phyloP scores from a whole-genome alignment of 2,329 filamentous ascomycete genomes.

The Fusarium floridanum region DNA sequence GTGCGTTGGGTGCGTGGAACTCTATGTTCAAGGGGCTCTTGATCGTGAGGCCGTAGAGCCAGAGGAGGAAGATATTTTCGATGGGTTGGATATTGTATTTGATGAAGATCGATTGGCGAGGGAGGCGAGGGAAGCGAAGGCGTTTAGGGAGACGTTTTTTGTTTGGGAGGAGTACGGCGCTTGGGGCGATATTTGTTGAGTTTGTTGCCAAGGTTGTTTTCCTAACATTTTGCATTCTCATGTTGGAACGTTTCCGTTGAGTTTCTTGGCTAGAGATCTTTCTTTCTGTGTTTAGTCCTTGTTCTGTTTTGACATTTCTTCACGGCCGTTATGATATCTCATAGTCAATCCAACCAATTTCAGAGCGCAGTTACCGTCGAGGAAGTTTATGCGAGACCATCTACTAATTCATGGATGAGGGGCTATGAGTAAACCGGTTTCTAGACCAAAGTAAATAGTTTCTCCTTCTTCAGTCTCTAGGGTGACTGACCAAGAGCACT shows the following conservation, averaged over 20 bases:
- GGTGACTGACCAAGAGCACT: not conserved
- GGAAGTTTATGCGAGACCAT: not conserved
- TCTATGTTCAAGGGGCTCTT: constrained; percentile 27
- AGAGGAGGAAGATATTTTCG: not conserved
- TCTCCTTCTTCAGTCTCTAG: not conserved
- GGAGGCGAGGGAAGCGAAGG: not conserved
- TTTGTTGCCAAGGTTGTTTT: not conserved
- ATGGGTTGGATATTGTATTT: constrained; percentile 12
- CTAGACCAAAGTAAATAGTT: not conserved
- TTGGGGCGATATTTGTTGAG: not conserved
- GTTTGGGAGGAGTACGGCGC: not conserved
- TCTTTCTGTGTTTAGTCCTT: not conserved
- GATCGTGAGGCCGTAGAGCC: constrained; percentile 8
- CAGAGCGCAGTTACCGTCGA: not conserved
- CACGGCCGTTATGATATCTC: not conserved
- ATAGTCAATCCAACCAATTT: not conserved
- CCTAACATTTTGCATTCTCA: not conserved
- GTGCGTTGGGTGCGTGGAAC: constrained; percentile 33
- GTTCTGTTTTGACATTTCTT: not conserved
- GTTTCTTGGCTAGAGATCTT: not conserved
- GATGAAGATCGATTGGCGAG: not conserved
- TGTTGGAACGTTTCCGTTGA: not conserved
- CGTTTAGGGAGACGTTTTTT: not conserved
- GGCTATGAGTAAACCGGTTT: not conserved
- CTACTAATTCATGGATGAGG: not conserved